Evolutionary conservation across 768 basidiomycete genomes (phyloP), one percentile per base, ranked within the genome.

Genomic region (Pleurotus tuoliensis): DNA sequence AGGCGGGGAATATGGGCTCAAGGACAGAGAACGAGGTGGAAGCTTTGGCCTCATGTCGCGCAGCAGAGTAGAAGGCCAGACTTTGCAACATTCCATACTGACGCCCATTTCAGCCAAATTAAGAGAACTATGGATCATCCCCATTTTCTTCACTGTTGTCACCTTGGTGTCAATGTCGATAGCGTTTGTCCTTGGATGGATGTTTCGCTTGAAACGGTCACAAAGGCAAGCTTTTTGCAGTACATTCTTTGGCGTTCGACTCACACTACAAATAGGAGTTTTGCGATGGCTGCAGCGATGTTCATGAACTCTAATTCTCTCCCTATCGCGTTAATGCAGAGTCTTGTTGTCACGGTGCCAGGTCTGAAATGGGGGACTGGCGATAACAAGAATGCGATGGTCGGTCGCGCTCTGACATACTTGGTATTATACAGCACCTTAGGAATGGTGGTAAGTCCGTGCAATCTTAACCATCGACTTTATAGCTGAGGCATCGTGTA

Each of bases 241-340:
- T 48, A 2, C n/a, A 16, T n/a, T 20, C 41, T 37, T 45, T 11
- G 12, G 45, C 39, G 27, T 18, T 38, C 20, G 20, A 18, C 41
- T 47, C 43, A 34, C n/a, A 46, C 27, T 47, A 44, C 1, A 38
- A 24, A 6, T 62, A 91, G 90, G 66, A 85, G 80, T 52, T 92
- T 92, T 61, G 87, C 87, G 5, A 86, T 87, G 69, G 90, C 90
- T 0, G 87, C 90, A 0, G 78, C 89, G 25, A 92, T 89, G 84
- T 92, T 92, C 76, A 90, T 94, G 88, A 96, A 94, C 69, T 92
- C 90, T 2, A 98, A 98, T 67, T 92, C 92, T 0, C 82, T 99
- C 4, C 96, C 96, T 0, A 92, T 98, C 58, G 96, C 96, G 0
- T 77, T 99, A 30, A 92, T 98, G 85, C 89, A 97, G 68, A 87